phyloP scores from a whole-genome alignment of 106 monocot genomes.

The Alisma plantagoaquatica region DNA sequence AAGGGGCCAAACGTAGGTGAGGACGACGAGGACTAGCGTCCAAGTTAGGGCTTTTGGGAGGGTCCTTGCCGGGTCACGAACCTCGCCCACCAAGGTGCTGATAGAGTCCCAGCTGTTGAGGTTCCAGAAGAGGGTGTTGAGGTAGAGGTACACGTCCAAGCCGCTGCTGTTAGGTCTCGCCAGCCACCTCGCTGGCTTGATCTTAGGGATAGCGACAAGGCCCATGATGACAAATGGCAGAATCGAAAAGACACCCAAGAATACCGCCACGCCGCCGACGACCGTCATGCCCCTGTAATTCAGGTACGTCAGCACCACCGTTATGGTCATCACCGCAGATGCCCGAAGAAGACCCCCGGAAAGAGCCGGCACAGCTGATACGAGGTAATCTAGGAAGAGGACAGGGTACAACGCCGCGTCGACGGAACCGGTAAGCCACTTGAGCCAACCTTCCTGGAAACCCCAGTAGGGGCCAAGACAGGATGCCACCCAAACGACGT shows the following conservation, averaged over 20 bases:
- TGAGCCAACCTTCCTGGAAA: slow-evolving; percentile 58
- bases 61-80: slow-evolving; percentile 47
- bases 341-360: slow-evolving; percentile 17
- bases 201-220: slow-evolving; percentile 31
- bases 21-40: slow-evolving; percentile 37
- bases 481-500: slow-evolving; percentile 58
- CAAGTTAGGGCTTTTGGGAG: slow-evolving; percentile 53
- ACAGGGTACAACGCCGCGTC: slow-evolving; percentile 69
- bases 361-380: slow-evolving; percentile 26
- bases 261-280: slow-evolving; percentile 55
- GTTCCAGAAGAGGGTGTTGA: slow-evolving; percentile 87
- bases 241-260: slow-evolving; percentile 36
- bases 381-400: slow-evolving; percentile 65
- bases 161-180: not conserved
- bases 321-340: slow-evolving; percentile 14
- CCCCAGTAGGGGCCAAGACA: slow-evolving; percentile 62
- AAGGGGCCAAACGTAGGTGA: slow-evolving; percentile 65
- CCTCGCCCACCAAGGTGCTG: slow-evolving; percentile 83
- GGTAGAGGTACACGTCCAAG: slow-evolving; percentile 54
- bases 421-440: slow-evolving; percentile 70
- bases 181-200: slow-evolving; percentile 35
- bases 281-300: slow-evolving; percentile 63
- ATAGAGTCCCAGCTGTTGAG: slow-evolving; percentile 79
- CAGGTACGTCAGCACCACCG: slow-evolving; percentile 39
- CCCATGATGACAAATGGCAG: slow-evolving; percentile 49